Evolutionary conservation across 805 yeast genomes (phyloP).

Genomic region (Grigorovia yakushimaensis): DNA sequence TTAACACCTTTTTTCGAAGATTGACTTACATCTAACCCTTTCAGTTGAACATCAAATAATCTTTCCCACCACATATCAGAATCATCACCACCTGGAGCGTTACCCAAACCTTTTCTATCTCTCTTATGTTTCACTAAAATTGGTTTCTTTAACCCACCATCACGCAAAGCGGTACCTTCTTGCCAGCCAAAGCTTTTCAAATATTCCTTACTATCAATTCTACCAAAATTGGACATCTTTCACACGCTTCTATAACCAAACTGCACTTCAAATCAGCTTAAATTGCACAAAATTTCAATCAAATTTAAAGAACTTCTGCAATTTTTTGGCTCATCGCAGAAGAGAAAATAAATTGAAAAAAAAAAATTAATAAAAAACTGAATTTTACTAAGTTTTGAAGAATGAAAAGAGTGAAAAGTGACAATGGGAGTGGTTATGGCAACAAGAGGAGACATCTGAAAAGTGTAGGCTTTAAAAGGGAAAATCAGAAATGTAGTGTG

Average conservation of each 20-base stretch:
- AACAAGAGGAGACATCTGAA: constrained; percentile 36
- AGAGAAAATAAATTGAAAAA: constrained; percentile 13
- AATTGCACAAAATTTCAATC: background rate
- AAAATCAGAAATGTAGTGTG: constrained; percentile 33
- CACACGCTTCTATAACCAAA: constrained; percentile 1
- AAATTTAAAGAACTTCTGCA: background rate
- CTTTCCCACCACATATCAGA: constrained; percentile 96
- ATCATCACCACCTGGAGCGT: constrained; percentile 52
- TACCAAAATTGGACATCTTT: background rate
- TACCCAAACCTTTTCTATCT: constrained; percentile 86
- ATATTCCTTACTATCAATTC: constrained; percentile 70
- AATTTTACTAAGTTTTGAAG: background rate
- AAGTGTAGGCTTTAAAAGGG: no score
- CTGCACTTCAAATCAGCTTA: no score
- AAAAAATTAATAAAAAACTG: constrained; percentile 1
- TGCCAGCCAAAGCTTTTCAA: constrained; percentile 79
- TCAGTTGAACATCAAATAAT: constrained; percentile 86
- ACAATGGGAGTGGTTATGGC: background rate
- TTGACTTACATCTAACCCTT: constrained; percentile 51
- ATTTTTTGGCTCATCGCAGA: constrained; percentile 9
- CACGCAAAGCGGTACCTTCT: constrained; percentile 75
- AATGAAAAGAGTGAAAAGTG: background rate
- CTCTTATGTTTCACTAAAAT: constrained; percentile 82
- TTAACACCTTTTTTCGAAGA: constrained; percentile 23
- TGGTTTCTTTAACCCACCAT: constrained; percentile 78